phyloP scores from a whole-genome alignment of 2,329 filamentous ascomycete species.

The Fragosphaeria purpurea region DNA sequence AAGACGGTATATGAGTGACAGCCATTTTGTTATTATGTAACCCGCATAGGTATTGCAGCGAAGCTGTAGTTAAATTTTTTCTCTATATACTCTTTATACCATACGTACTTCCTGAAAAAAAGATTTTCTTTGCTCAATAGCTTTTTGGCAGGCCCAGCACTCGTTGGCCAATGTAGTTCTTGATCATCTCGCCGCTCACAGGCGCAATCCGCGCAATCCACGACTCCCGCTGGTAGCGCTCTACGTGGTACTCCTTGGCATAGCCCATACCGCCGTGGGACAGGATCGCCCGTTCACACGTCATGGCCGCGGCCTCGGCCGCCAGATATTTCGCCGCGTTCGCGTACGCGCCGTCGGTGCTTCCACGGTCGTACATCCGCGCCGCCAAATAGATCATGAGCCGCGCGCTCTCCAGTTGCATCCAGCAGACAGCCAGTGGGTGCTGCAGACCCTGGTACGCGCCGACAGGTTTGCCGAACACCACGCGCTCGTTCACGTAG shows the following conservation, averaged over 20 bases:
- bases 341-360: slow-evolving; percentile 3
- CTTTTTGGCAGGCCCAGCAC: slow-evolving; percentile 56
- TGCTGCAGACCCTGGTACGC: slow-evolving; percentile 57
- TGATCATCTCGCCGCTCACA: slow-evolving; percentile 61
- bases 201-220: slow-evolving; percentile 55
- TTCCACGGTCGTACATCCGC: slow-evolving; percentile 41
- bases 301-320: slow-evolving; percentile 51
- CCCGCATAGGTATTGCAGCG: no score
- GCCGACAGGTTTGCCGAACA: slow-evolving; percentile 54
- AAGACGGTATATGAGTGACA: slow-evolving; percentile 4
- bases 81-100: no score
- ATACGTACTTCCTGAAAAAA: no score
- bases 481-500: slow-evolving; percentile 58
- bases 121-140: slow-evolving; percentile 34
- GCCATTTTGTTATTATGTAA: no score
- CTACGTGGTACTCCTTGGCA: slow-evolving; percentile 54
- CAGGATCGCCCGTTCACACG: slow-evolving; percentile 50
- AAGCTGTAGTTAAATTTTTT: no score
- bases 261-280: slow-evolving; percentile 56
- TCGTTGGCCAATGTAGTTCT: slow-evolving; percentile 63
- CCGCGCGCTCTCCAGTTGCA: slow-evolving; percentile 55
- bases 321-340: slow-evolving; percentile 64
- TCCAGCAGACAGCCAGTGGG: slow-evolving; percentile 54
- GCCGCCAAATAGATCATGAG: slow-evolving; percentile 56
- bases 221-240: slow-evolving; percentile 53